Conservation (phyloP, 768 basidiomycete genomes). For the Kwoniella botswanensis region DNA sequence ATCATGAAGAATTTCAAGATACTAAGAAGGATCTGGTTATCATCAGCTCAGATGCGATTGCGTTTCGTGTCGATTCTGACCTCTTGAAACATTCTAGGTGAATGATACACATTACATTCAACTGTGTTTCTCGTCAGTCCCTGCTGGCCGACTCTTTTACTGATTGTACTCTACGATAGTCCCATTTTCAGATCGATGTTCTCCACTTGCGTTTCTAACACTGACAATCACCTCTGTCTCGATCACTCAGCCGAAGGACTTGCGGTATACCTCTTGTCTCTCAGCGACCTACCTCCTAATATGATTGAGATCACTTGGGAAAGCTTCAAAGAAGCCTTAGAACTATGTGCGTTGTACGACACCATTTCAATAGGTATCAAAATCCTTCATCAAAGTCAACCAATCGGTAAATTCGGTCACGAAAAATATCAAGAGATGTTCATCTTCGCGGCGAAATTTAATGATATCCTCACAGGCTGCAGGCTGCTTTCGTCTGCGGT, state of each 20-base stretch:
- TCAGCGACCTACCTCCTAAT: neutral
- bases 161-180: neutral
- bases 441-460: constrained; percentile 5
- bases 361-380: neutral
- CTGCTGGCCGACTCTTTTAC: neutral
- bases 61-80: neutral
- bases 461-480: constrained; percentile 15
- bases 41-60: neutral
- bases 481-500: neutral
- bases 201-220: neutral
- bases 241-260: neutral
- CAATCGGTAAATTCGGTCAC: neutral
- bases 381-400: neutral
- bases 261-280: neutral
- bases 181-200: neutral
- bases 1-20: constrained; percentile 1
- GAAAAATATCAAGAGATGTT: neutral
- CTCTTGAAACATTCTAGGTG: neutral
- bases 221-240: neutral
- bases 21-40: constrained; percentile 1
- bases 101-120: neutral
- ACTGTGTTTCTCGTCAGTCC: neutral
- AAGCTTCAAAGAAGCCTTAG: neutral
- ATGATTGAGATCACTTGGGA: neutral
- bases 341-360: neutral